A percentile compares a stretch with the other conserved stretches of the same genome.
Evolutionary conservation across 495 filamentous ascomycete genomes (phyloP).

Genomic region (Hypoxylon lienhwacheense): DNA sequence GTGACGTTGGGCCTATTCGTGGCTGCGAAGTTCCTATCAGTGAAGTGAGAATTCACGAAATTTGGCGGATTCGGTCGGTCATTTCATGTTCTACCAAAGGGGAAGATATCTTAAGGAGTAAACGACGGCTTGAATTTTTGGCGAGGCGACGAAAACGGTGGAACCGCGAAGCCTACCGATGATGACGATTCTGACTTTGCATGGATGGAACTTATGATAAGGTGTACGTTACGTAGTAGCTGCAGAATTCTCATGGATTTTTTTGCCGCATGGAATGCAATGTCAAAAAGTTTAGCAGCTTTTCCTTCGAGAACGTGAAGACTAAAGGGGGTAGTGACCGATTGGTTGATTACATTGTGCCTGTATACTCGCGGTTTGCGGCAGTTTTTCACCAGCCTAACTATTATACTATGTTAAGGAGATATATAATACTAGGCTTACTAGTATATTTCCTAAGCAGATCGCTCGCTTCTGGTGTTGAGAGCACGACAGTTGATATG

Average conservation of each 20-base stretch:
- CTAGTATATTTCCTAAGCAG: too few species aligned
- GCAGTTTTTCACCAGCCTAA: too few species aligned
- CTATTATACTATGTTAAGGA: too few species aligned
- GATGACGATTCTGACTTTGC: conserved; percentile 6
- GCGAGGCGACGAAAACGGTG: not conserved
- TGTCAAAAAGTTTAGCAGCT: too few species aligned
- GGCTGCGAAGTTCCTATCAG: not conserved
- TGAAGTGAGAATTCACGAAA: not conserved
- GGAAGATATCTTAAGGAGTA: conserved; percentile 14
- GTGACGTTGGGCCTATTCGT: not conserved
- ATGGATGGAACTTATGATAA: conserved; percentile 23
- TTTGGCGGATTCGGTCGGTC: conserved; percentile 8
- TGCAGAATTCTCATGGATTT: conserved; percentile 8
- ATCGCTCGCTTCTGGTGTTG: too few species aligned
- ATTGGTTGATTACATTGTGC: too few species aligned
- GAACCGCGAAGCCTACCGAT: conserved; percentile 6
- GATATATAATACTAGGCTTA: too few species aligned
- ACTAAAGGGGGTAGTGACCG: too few species aligned
- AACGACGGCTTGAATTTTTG: conserved; percentile 1
- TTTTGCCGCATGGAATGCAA: not conserved
- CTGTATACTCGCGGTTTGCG: too few species aligned
- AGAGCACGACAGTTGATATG: too few species aligned
- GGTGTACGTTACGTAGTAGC: conserved; percentile 10
- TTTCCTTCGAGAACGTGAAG: too few species aligned
- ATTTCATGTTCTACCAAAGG: conserved; percentile 10